Evolutionary conservation across 2,329 filamentous ascomycete genomes (phyloP).

Genomic region (Seiridium unicorne): DNA sequence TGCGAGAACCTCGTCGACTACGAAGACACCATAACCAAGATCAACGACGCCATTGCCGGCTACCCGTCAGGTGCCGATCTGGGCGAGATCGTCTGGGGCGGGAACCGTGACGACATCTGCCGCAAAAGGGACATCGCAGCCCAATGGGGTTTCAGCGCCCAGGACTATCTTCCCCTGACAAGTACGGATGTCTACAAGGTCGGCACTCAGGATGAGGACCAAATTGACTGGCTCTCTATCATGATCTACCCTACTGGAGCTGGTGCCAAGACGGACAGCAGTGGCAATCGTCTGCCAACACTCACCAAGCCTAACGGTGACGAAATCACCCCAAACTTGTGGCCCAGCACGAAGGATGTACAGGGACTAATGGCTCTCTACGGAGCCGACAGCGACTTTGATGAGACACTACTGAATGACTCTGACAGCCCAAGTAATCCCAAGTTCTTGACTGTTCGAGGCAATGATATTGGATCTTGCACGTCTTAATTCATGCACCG

Average conservation of each 20-base stretch:
- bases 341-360: background rate
- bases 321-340: background rate
- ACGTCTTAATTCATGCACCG: too few relatives aligned
- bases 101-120: background rate
- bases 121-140: background rate
- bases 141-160: background rate
- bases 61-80: background rate
- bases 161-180: background rate
- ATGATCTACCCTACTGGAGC: constrained; percentile 19
- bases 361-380: background rate
- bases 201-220: background rate
- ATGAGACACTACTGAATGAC: too few relatives aligned
- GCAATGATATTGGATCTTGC: too few relatives aligned
- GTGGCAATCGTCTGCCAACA: background rate
- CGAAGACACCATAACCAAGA: background rate
- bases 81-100: background rate
- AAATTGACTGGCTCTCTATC: constrained; percentile 16
- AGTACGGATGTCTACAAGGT: too few relatives aligned
- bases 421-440: too few relatives aligned
- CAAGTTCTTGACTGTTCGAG: too few relatives aligned
- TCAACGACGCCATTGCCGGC: too few relatives aligned
- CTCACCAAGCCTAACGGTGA: background rate
- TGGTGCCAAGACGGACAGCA: background rate
- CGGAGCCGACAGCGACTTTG: background rate
- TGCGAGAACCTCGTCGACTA: background rate